Evolutionary conservation across 805 yeast species (phyloP), one percentile per base, ranked within the genome.

Genomic region (Candida koratica): DNA sequence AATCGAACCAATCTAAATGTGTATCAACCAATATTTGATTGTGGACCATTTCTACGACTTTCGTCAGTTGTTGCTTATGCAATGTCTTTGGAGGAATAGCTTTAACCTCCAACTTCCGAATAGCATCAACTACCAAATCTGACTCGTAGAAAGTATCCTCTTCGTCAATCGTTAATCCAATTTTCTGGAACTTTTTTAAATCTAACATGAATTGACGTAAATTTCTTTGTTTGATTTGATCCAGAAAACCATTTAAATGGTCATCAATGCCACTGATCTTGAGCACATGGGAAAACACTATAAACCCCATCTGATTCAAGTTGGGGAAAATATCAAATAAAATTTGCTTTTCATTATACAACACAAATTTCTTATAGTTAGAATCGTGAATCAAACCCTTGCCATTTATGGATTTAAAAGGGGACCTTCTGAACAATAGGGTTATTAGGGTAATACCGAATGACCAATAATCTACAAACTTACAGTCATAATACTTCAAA

Each of bases 401-500:
- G 2, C 43, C 42, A 16, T 43, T 38, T 9, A 43, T 42, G 26
- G 68, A 64, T 44, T 70, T 64, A 56, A 75, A 75, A 1, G 79
- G 79, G 33, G 75, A 58, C 25, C 67, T 69, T 13, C 79, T 78
- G 52, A 73, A 75, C 28, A 74, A 56, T 3, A 74, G 58, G 32
- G 70, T 70, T 38, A 75, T 51, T 17, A 75, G 41, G 2, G 79
- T 73, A 35, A 75, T 60, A 3, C 77, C 81, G 40, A 71, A 53
- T 2, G 78, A 72, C 79, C 79, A 75, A 45, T 61, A 59, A 56
- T 75, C 81, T n/a, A 75, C 69, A 29, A 52, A 58, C 38, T 56
- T 59, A 20, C 75, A 58, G 47, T 71, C 72, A 43, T 71, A 71
- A n/a, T 42, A 31, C 12, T 38, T 19, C 10, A 42, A 34, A 43